A percentile compares a stretch with the other conserved stretches of the same genome.
These are phyloP conservation scores for Quercus parvula DNA, from an alignment of 306 rosid species.

Conservation along the genomic window DNA sequence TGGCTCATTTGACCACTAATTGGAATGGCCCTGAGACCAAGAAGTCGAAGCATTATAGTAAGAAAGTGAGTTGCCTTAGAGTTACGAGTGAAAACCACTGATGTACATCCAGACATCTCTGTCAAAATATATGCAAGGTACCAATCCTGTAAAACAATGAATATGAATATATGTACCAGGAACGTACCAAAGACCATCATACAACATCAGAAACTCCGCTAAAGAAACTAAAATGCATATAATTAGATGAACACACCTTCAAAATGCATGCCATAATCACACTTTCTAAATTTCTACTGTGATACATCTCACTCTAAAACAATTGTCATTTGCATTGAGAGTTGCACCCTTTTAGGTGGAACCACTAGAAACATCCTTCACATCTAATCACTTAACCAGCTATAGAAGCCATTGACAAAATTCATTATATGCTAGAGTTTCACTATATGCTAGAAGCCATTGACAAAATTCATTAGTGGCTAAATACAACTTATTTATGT, in stretches of 20 bases:
- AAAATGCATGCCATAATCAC: background rate
- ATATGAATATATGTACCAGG: background rate
- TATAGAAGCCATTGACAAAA: too few species aligned
- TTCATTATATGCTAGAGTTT: too few species aligned
- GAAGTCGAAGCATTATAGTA: slow-evolving; percentile 76
- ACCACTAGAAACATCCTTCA: too few species aligned
- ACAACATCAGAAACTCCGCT: background rate
- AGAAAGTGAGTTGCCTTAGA: slow-evolving; percentile 73
- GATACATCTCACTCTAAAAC: too few species aligned
- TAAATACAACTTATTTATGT: too few species aligned
- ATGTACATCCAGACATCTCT: slow-evolving; percentile 62
- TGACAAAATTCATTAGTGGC: too few species aligned
- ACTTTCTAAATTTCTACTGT: background rate
- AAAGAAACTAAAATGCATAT: background rate
- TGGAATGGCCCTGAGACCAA: slow-evolving; percentile 79
- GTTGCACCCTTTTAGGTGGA: too few species aligned
- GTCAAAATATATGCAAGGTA: slow-evolving; percentile 73
- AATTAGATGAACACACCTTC: background rate
- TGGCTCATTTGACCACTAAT: slow-evolving; percentile 92
- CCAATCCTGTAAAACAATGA: slow-evolving; percentile 57
- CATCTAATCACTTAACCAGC: too few species aligned
- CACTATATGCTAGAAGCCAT: too few species aligned
- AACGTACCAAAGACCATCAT: background rate
- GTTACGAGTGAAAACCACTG: slow-evolving; percentile 92
- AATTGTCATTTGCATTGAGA: too few species aligned